Evolutionary conservation across 202 grass and related monocot genomes (phyloP).

Genomic region (Brachypodium distachyon): DNA sequence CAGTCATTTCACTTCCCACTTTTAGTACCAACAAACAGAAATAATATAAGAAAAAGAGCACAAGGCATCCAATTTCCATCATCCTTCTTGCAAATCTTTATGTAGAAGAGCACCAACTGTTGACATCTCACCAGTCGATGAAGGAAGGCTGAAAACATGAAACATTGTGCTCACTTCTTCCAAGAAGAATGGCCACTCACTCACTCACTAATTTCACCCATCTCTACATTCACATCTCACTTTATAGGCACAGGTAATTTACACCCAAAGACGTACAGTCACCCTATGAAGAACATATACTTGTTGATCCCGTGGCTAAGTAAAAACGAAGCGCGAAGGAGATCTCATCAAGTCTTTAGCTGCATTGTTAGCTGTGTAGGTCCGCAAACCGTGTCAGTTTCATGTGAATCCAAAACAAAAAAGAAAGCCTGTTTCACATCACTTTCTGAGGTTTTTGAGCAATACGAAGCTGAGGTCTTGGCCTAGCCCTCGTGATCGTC

Average conservation of each 20-base stretch:
- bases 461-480: constrained; percentile 68
- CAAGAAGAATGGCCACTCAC: constrained; percentile 28
- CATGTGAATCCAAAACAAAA: constrained; percentile 21
- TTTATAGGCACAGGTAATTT: constrained; percentile 59
- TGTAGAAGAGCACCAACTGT: constrained; percentile 24
- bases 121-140: constrained; percentile 23
- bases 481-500: constrained; percentile 69
- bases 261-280: constrained; percentile 49
- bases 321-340: constrained; percentile 58
- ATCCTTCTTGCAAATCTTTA: constrained; percentile 33
- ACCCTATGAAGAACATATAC: constrained; percentile 50
- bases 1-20: constrained; percentile 3
- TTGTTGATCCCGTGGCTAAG: constrained; percentile 52
- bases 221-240: constrained; percentile 39
- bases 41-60: background rate
- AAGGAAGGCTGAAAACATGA: constrained; percentile 49
- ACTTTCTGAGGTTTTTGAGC: constrained; percentile 41
- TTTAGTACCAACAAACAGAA: constrained; percentile 13
- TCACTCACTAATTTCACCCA: constrained; percentile 22
- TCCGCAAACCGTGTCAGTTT: constrained; percentile 49
- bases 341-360: constrained; percentile 39
- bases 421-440: constrained; percentile 39
- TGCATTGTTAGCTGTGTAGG: constrained; percentile 57
- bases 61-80: constrained; percentile 18
- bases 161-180: constrained; percentile 29